These are phyloP conservation scores for Rhizophlyctis rosea DNA, from an alignment of 192 early-diverging fungal genomes.

Conservation along the genomic window DNA sequence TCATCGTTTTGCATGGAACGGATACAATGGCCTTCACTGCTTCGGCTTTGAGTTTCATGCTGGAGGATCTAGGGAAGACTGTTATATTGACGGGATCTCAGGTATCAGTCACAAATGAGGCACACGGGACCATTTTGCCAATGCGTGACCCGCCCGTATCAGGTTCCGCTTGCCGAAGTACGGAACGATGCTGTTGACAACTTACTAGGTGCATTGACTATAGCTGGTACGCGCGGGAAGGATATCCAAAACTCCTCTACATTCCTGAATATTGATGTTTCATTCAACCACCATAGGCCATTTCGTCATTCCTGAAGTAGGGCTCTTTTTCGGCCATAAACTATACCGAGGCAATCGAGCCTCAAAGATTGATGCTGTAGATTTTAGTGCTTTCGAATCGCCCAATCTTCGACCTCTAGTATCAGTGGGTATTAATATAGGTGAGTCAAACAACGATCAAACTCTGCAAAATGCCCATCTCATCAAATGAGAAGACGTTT, in stretches of 20 bases:
- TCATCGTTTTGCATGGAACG: constrained; percentile 85
- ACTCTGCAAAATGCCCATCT: neutral
- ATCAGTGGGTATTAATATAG: constrained; percentile 94
- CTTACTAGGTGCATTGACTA: constrained; percentile 90
- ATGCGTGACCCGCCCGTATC: constrained; percentile 15
- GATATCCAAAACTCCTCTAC: neutral
- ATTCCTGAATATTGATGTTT: neutral
- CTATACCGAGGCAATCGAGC: constrained; percentile 89
- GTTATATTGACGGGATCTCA: constrained; percentile 98
- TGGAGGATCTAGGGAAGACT: constrained; percentile 96
- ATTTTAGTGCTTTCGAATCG: constrained; percentile 57
- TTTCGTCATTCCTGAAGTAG: constrained; percentile 95
- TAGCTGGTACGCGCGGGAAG: constrained; percentile 58
- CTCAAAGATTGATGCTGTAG: constrained; percentile 54
- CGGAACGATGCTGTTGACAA: constrained; percentile 98
- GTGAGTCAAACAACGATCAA: constrained; percentile 31
- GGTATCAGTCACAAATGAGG: constrained; percentile 22
- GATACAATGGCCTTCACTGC: constrained; percentile 53
- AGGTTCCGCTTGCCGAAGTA: constrained; percentile 91
- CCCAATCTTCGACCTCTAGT: constrained; percentile 88
- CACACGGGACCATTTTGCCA: neutral
- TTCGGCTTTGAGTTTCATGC: constrained; percentile 82
- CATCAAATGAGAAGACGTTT: constrained; percentile 61
- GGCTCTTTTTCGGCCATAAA: constrained; percentile 91
- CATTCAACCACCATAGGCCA: constrained; percentile 56